Evolutionary conservation across 495 filamentous ascomycete species (phyloP).

Genomic region (Podospora tetraspora): DNA sequence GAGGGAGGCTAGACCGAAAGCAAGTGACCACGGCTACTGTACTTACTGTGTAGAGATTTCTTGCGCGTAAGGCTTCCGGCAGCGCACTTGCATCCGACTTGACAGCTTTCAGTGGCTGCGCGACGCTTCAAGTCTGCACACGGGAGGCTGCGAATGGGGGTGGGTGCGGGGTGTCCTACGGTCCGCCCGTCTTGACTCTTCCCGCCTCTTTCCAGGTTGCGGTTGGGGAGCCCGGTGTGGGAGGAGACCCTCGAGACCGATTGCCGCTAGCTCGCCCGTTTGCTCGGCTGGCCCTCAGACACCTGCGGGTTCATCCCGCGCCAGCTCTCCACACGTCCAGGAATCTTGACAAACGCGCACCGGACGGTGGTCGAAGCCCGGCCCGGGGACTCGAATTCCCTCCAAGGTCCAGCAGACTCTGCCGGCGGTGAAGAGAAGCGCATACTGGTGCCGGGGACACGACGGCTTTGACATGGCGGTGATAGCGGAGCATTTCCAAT

Average conservation of each 20-base stretch:
- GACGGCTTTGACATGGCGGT: slow-evolving; percentile 11
- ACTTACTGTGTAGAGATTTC: slow-evolving; percentile 10
- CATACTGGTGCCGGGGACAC: neutral
- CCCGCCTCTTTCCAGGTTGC: neutral
- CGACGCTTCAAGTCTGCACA: slow-evolving; percentile 2
- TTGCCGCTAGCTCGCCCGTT: neutral
- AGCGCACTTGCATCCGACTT: slow-evolving; percentile 28
- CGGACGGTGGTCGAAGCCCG: slow-evolving; percentile 12
- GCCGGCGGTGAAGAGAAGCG: slow-evolving; percentile 3
- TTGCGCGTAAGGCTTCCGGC: slow-evolving; percentile 36
- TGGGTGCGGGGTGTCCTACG: slow-evolving; percentile 24
- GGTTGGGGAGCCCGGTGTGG: too few species aligned
- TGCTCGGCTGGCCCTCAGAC: neutral
- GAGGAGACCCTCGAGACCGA: neutral
- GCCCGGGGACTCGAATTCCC: slow-evolving; percentile 2
- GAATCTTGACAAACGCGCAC: neutral
- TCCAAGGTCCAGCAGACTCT: neutral
- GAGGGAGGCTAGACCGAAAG: slow-evolving; percentile 7
- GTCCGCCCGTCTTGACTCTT: slow-evolving; percentile 1
- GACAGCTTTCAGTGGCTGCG: slow-evolving; percentile 22
- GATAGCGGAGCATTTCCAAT: slow-evolving; percentile 13
- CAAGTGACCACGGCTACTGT: slow-evolving; percentile 8
- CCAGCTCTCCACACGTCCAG: neutral
- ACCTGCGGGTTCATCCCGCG: neutral
- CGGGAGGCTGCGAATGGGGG: slow-evolving; percentile 22